Base-by-base conservation (phyloP, 108 stramenopile genomes). In the Discostella stelligeroides region DNA sequence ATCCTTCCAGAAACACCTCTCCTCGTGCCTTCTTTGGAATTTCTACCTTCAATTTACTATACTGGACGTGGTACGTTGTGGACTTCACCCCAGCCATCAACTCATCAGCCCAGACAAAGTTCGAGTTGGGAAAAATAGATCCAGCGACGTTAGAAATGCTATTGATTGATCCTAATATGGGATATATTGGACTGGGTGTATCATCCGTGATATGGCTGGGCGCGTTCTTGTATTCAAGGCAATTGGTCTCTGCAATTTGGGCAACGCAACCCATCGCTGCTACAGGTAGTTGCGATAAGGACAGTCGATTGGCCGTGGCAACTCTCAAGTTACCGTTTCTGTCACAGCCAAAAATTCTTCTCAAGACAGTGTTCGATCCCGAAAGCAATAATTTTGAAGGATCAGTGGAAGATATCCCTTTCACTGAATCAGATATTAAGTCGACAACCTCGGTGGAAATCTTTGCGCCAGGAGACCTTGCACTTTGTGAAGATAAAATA, bases 1-100 rank as follows among this genome's bases (percentile, higher is more conserved):
- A 71, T 21, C 58, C 75, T 4, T 76, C 76, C n/a, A 73, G 79
- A 40, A 66, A 64, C 24, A 60, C 47, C 39, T 30, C 73, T 23
- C 81, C 73, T 18, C 76, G 81, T 13, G 46, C 40, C 25, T 58
- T 67, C 24, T 56, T 85, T 15, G 72, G 45, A 40, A 55, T 82
- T 27, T 68, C 81, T n/a, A 73, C 77, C 10, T 69, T 82, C 55
- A 73, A 85, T 50, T 15, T 77, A 0, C 14, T 40, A 12, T 85
- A 85, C 45, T 85, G 84, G 84, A 60, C 60, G 4, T 85, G 81
- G 81, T 85, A 85, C 50, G 76, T 77, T 15, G 17, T 65, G 28
- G 84, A 85, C 41, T 85, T 85, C 51, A 71, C 68, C 15, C 84
- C 84, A 17, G 54, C 84, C 23, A 51, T 85, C 11, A 82, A 82